Evolutionary conservation across 768 basidiomycete species (phyloP), one percentile per base, ranked within the genome.

Genomic region (Naematelia encephala): DNA sequence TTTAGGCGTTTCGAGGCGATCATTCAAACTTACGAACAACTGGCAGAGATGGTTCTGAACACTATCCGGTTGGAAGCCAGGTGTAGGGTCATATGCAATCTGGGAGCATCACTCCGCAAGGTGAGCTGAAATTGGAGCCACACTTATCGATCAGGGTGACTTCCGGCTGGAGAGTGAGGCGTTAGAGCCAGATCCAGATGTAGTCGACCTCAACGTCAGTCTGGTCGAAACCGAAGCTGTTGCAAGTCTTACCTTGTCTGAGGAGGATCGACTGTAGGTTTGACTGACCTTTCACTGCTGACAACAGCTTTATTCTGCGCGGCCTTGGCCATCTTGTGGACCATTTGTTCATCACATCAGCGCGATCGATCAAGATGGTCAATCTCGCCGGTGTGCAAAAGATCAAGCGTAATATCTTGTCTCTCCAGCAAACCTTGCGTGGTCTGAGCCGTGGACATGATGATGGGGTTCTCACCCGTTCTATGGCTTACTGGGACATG

Each of bases 341-440:
- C 74, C 84, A 88, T 56, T 79, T 90, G 47, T 79, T 97, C 54
- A 85, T 98, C 63, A 81, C 82, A 5, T 84, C 87, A 59, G 90
- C 88, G 23, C 84, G 85, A 30, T 79, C 84, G 57, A 82, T 98
- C 56, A 84, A 83, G 16, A 69, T 81, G 30, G 85, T 85, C 10
- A 96, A 89, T 66, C 74, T 79, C 0, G 84, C 84, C 57, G 94
- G 94, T 1, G 83, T 93, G 64, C 83, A 85, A 72, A 96, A 94
- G 79, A 87, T 97, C 64, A 78, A 85, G 71, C 85, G 91, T 26
- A 93, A 94, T 76, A 87, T 94, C 49, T 82, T 91, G 29, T 89
- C 94, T 19, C 81, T 98, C 34, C 92, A 94, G 70, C 94, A 98
- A 74, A 86, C 88, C 67, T 83, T 93, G 69, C 89, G 89, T 72